Evolutionary conservation across 1,139 yeast genomes (phyloP), one percentile per base, ranked within the genome.

Genomic region (Maudiozyma humilis): DNA sequence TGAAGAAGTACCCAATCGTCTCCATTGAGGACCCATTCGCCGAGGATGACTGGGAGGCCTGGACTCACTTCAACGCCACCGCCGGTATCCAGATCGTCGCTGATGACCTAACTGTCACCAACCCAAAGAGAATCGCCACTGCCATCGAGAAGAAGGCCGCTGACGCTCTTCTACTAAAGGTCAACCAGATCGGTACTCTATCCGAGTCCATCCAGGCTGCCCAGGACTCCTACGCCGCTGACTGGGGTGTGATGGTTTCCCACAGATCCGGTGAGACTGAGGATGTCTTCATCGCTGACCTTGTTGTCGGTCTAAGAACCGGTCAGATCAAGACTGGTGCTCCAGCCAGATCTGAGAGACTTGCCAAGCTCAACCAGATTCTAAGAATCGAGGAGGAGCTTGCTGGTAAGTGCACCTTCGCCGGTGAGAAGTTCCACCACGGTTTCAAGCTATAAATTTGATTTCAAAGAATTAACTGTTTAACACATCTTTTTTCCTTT

Each of bases 311-410:
- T 76, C 78, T 89, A 70, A 84, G 96, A 79, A 67, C 95, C 59
- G 96, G 96, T 70, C 96, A 89, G 79, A 82, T 89, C 72, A 89
- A 89, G 87, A 84, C 95, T 60, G 97, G 97, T 81, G 96, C 97
- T 66, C 96, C 96, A 68, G 95, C 96, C 60, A 87, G 96, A 78
- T 86, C 96, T 57, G 96, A 89, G 78, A 88, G 96, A 81, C 82
- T 88, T 71, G 96, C 96, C 69, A 89, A 89, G 78, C 82, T 83
- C 72, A 83, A 84, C 81, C 95, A 88, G 78, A 82, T 89, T 72
- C 79, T 89, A 71, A 86, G 96, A 77, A 89, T 89, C 64, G 96
- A 89, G 78, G 95, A 89, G 75, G 87, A 83, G 75, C 83, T 89
- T 67, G 96, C 96, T 66, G 87, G 77, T 78, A 86, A 86, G 76